A percentile compares a stretch with the other conserved stretches of the same genome.
phyloP scores from a whole-genome alignment of 768 basidiomycete genomes.

The Mycena olivaceomarginata region DNA sequence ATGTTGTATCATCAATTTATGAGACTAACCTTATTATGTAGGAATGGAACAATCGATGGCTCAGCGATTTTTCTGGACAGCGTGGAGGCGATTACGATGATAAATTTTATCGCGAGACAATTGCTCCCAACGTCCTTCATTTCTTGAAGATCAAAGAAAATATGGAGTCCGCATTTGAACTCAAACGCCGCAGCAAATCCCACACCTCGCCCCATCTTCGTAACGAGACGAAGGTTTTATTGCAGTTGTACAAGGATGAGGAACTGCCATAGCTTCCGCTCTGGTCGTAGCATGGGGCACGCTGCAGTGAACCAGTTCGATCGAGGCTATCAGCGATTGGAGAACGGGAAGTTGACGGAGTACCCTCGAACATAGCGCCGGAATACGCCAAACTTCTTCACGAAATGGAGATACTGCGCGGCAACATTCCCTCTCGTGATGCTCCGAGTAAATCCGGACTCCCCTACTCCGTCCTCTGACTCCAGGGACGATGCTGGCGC shows the following conservation, averaged over 20 bases:
- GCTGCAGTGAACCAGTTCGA: slow-evolving; percentile 40
- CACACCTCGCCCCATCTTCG: slow-evolving; percentile 45
- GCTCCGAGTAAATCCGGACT: no score
- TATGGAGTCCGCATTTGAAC: slow-evolving; percentile 43
- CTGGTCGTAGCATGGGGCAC: slow-evolving; percentile 45
- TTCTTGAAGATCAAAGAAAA: slow-evolving; percentile 48
- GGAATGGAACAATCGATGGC: no score
- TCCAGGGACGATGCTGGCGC: no score
- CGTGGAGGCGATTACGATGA: slow-evolving; percentile 46
- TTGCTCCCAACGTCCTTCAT: slow-evolving; percentile 49
- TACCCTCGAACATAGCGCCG: slow-evolving; percentile 45
- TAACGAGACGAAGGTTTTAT: slow-evolving; percentile 25
- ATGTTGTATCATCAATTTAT: no score
- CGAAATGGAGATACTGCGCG: slow-evolving; percentile 19
- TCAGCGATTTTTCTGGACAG: no score
- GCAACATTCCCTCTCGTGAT: no score
- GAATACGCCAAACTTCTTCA: slow-evolving; percentile 35
- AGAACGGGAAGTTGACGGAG: slow-evolving; percentile 42
- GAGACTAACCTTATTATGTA: no score
- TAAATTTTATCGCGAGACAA: slow-evolving; percentile 43
- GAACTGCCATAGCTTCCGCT: slow-evolving; percentile 46
- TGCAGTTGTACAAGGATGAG: slow-evolving; percentile 41
- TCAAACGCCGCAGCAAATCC: slow-evolving; percentile 30
- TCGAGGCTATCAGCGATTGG: slow-evolving; percentile 38
- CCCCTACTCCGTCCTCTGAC: no score